Base-by-base conservation (phyloP, 2,329 filamentous ascomycete species). In the Neonectria magnoliae region DNA sequence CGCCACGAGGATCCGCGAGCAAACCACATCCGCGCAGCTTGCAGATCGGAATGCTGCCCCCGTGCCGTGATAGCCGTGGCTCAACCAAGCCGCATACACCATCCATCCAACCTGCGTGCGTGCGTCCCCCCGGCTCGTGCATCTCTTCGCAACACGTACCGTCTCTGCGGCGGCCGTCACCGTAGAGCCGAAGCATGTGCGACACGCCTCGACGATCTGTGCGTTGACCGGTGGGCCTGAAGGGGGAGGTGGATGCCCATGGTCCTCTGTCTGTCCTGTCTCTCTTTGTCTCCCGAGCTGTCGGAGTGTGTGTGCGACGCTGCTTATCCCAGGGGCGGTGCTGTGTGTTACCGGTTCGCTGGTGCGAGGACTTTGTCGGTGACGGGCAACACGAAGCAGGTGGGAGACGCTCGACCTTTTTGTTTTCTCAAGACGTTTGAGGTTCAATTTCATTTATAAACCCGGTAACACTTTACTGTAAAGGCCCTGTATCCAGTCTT, bases 401-500 rank as follows among this genome's bases (percentile, higher is more conserved):
- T 29, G 36, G 20, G 41, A 31, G 1, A 18, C 16, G 14, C 22
- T 13, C 29, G 18, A 38, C 14, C 8, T 9, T 38, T 36, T 16
- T 36, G 5, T 11, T 16, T n/a, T 16, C 36, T 38, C 48, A 51
- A 57, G 53, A 61, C 47, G n/a, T 25, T 36, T 33, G 65, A 63
- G 53, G 44, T 44, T 71, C 57, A 63, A 55, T 64, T 68, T 63
- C 45, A 71, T 51, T 60, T 68, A 64, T 31, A 53, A 38, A 51
- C 29, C 48, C 41, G 38, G 64, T 11, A 68, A 38, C 9, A 42
- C n/a, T n/a, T 27, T 61, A 66, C 51, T 61, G 44, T 65, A 33
- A 53, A 60, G 38, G 59, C 57, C 66, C 52, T 58, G 58, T 66
- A 67, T 64, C 62, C 56, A 33, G 33, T 57, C 47, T 56, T 58